A percentile compares a stretch with the other conserved stretches of the same genome.
Evolutionary conservation across 2,329 filamentous ascomycete species (phyloP).

Genomic region (Capronia coronata): DNA sequence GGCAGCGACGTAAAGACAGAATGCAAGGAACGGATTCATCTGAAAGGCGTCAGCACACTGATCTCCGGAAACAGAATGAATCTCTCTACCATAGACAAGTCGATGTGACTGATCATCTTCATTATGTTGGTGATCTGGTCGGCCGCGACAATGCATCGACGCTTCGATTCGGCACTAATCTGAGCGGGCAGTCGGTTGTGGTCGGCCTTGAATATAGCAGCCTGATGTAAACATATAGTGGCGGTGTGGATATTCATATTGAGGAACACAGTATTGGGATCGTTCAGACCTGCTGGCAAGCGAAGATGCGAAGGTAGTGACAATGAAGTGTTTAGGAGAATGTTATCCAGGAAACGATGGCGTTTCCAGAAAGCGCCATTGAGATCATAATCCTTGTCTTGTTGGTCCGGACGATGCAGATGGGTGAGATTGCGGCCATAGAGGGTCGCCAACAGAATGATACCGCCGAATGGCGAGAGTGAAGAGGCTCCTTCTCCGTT

Average conservation of each 20-base stretch:
- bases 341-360: slow-evolving; percentile 81
- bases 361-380: slow-evolving; percentile 95
- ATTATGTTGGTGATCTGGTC: slow-evolving; percentile 92
- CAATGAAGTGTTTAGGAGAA: slow-evolving; percentile 78
- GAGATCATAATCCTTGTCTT: slow-evolving; percentile 78
- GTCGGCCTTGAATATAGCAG: slow-evolving; percentile 94
- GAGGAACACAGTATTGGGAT: slow-evolving; percentile 82
- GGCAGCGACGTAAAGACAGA: slow-evolving; percentile 92
- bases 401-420: slow-evolving; percentile 74
- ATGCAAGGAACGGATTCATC: slow-evolving; percentile 94
- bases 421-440: slow-evolving; percentile 89
- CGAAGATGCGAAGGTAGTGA: slow-evolving; percentile 75
- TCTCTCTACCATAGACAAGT: slow-evolving; percentile 70
- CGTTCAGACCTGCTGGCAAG: slow-evolving; percentile 65
- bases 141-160: slow-evolving; percentile 85
- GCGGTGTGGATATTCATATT: slow-evolving; percentile 98
- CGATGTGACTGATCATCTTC: slow-evolving; percentile 87
- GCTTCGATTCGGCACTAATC: slow-evolving; percentile 82
- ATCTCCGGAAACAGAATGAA: slow-evolving; percentile 4
- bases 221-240: slow-evolving; percentile 95
- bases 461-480: slow-evolving; percentile 70
- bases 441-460: slow-evolving; percentile 78
- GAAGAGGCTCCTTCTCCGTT: slow-evolving; percentile 64
- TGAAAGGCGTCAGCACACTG: slow-evolving; percentile 34
- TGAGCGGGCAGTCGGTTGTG: slow-evolving; percentile 71